Evolutionary conservation across 1,284 basidiomycete genomes (phyloP).

Genomic region (Cryptococcus maquisensis): DNA sequence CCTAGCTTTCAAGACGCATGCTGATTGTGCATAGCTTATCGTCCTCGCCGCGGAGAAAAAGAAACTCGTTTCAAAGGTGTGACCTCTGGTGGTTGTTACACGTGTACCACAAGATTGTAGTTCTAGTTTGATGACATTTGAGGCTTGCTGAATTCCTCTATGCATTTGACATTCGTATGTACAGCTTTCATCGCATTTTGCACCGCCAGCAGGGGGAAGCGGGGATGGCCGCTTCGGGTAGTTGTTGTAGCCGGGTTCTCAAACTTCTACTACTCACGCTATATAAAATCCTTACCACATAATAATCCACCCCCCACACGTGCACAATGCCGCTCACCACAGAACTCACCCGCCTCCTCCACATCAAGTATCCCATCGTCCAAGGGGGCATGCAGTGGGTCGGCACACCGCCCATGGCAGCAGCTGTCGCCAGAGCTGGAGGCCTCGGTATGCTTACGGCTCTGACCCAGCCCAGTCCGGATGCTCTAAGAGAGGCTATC

Average conservation of each 20-base stretch:
- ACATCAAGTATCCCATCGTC: conserved; percentile 60
- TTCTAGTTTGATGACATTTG: no score
- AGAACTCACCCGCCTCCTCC: conserved; percentile 50
- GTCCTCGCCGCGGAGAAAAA: not conserved
- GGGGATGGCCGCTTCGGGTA: not conserved
- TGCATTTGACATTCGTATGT: no score
- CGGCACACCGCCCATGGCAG: conserved; percentile 46
- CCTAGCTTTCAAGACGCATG: not conserved
- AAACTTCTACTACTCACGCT: no score
- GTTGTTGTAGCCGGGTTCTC: no score
- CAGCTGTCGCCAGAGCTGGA: conserved; percentile 81
- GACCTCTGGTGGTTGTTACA: conserved; percentile 1
- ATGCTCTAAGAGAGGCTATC: conserved; percentile 78
- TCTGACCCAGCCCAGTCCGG: conserved; percentile 75
- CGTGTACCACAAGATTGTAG: not conserved
- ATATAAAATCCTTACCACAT: no score
- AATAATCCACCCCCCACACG: not conserved
- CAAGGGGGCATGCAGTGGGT: conserved; percentile 74
- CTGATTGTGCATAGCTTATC: not conserved
- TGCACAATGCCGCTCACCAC: conserved; percentile 49
- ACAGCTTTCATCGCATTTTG: no score
- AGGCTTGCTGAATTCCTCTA: no score
- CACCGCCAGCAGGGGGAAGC: not conserved
- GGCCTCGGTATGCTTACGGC: conserved; percentile 86
- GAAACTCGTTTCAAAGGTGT: not conserved